Percentiles rank a stretch among this genome's conserved stretches.
Evolutionary conservation across 2,329 filamentous ascomycete species (phyloP).

Genomic region (Hypoxylon sp.): DNA sequence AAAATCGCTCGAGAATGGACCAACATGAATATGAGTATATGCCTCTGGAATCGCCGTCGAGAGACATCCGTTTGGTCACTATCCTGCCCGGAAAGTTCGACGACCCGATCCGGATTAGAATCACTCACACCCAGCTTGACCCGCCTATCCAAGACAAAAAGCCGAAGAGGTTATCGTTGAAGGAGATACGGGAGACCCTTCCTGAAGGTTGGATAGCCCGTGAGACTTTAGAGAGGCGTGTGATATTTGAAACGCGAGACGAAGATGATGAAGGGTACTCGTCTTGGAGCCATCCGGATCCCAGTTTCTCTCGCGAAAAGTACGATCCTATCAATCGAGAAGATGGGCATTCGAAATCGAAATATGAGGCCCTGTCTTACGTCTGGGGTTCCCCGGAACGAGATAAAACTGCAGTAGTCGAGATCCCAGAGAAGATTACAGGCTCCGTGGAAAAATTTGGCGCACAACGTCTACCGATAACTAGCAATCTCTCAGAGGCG

Average conservation of each 20-base stretch:
- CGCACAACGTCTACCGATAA: constrained; percentile 6
- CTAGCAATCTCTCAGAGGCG: constrained; percentile 30
- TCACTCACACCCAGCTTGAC: constrained; percentile 35
- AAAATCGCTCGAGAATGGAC: constrained; percentile 9
- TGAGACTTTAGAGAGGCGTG: constrained; percentile 38
- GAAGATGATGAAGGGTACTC: not conserved
- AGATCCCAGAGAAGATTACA: not conserved
- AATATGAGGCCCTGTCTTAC: constrained; percentile 45
- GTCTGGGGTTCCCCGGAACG: constrained; percentile 33
- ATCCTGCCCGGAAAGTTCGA: constrained; percentile 39
- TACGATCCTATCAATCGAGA: constrained; percentile 23
- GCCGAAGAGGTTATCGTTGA: constrained; percentile 30
- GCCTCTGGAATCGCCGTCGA: constrained; percentile 30
- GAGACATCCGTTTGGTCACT: constrained; percentile 41
- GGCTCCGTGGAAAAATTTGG: not conserved
- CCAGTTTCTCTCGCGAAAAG: constrained; percentile 11
- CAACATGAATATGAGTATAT: constrained; percentile 38
- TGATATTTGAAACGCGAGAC: constrained; percentile 29
- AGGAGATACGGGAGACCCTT: constrained; percentile 34
- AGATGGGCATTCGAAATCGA: not conserved
- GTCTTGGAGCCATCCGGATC: constrained; percentile 41
- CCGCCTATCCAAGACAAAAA: constrained; percentile 4
- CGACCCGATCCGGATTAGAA: constrained; percentile 39
- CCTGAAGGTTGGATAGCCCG: constrained; percentile 17
- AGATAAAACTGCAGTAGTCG: constrained; percentile 10